Conservation (phyloP, 345 rosid species). For the Pseudoturritis turrita region DNA sequence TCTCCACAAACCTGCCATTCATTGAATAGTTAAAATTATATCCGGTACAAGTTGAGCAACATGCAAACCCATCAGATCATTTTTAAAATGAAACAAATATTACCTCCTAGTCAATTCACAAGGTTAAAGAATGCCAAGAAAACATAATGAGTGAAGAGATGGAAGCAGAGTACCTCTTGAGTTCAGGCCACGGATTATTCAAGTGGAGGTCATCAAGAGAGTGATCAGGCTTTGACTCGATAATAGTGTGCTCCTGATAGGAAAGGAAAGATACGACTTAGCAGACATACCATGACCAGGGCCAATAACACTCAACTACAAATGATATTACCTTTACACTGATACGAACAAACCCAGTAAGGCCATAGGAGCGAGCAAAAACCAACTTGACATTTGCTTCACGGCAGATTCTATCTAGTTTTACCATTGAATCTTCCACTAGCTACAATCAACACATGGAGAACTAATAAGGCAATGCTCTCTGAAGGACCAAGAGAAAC, state of each 20-base stretch:
- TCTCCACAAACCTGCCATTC: constrained; percentile 60
- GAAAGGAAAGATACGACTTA: constrained; percentile 1
- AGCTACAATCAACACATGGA: constrained; percentile 47
- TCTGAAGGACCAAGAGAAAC: neutral
- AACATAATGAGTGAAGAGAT: neutral
- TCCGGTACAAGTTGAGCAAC: neutral
- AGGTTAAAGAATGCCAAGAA: neutral
- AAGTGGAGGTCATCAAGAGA: constrained; percentile 90
- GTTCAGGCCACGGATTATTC: constrained; percentile 95
- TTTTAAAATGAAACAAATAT: neutral
- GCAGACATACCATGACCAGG: neutral
- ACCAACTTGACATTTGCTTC: constrained; percentile 84
- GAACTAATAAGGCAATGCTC: neutral
- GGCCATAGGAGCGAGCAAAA: constrained; percentile 93
- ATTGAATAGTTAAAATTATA: neutral
- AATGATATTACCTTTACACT: constrained; percentile 63
- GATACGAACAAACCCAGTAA: constrained; percentile 80
- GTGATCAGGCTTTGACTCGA: constrained; percentile 97
- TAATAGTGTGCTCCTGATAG: constrained; percentile 69
- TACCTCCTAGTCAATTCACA: neutral
- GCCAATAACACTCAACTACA: neutral
- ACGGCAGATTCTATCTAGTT: constrained; percentile 80
- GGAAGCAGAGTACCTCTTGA: constrained; percentile 45
- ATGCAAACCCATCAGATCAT: neutral
- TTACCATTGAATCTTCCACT: constrained; percentile 74